These are phyloP conservation scores for Aspergillus aculeatinus DNA, from an alignment of 2,329 filamentous ascomycete species.

Conservation along the genomic window DNA sequence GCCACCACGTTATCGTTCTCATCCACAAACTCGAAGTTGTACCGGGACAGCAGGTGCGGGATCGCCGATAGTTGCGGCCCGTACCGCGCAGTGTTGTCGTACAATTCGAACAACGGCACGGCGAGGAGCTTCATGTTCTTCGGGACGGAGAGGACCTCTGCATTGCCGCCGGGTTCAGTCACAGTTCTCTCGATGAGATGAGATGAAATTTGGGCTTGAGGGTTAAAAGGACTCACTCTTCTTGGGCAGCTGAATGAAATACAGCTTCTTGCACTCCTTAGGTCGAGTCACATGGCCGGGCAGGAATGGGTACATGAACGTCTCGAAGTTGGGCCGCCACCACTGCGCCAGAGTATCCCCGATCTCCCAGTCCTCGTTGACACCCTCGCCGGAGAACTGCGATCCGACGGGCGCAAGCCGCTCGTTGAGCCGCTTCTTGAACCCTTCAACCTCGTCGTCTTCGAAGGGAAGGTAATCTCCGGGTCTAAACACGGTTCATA, in stretches of 20 bases:
- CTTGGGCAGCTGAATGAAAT: slow-evolving; percentile 90
- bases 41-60: slow-evolving; percentile 87
- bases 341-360: slow-evolving; percentile 94
- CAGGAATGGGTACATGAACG: slow-evolving; percentile 99
- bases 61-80: slow-evolving; percentile 95
- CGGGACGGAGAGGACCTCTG: slow-evolving; percentile 91
- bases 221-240: slow-evolving; percentile 64
- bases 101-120: slow-evolving; percentile 94
- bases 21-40: slow-evolving; percentile 97
- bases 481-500: slow-evolving; percentile 53
- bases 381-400: slow-evolving; percentile 75
- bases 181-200: neutral
- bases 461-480: slow-evolving; percentile 86
- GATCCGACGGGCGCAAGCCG: slow-evolving; percentile 88
- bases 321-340: slow-evolving; percentile 99
- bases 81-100: slow-evolving; percentile 94
- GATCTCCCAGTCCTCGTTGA: slow-evolving; percentile 91
- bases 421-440: slow-evolving; percentile 90
- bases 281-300: slow-evolving; percentile 93
- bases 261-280: slow-evolving; percentile 99
- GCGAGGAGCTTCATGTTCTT: slow-evolving; percentile 99
- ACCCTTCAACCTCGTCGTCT: slow-evolving; percentile 90
- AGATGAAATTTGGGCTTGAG: neutral
- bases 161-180: neutral
- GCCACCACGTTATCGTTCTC: slow-evolving; percentile 86